Conservation (phyloP, 2,329 filamentous ascomycete genomes). For the Aspergillus clavatus region DNA sequence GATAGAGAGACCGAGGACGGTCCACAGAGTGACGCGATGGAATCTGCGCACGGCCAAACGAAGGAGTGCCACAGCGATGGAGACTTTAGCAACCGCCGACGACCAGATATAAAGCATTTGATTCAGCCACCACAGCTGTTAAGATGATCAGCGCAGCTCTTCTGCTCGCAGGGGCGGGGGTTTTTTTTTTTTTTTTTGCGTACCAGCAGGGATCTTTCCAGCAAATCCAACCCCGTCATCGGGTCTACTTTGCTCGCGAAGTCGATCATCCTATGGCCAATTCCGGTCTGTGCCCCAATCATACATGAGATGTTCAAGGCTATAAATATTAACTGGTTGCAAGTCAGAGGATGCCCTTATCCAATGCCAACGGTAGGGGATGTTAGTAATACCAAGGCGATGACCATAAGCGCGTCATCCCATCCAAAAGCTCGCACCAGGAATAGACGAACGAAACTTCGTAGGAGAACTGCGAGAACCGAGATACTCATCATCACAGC, state of each 20-base stretch:
- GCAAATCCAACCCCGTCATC: background rate
- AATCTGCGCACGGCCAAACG: constrained; percentile 41
- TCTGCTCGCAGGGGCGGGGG: background rate
- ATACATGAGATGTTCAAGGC: constrained; percentile 4
- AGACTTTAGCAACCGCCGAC: constrained; percentile 45
- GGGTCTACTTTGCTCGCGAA: background rate
- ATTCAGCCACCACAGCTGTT: constrained; percentile 46
- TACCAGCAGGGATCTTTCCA: constrained; percentile 5
- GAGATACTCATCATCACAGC: constrained; percentile 18
- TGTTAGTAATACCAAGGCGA: constrained; percentile 14
- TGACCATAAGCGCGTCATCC: constrained; percentile 23
- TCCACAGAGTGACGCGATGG: constrained; percentile 43
- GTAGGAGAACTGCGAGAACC: constrained; percentile 14
- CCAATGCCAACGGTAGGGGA: no score
- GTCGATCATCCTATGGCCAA: constrained; percentile 7
- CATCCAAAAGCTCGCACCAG: constrained; percentile 20
- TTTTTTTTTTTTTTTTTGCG: no score
- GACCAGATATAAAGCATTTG: constrained; percentile 47
- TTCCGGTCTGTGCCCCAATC: constrained; percentile 1
- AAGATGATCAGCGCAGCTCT: background rate
- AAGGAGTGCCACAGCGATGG: constrained; percentile 50
- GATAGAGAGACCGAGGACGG: constrained; percentile 40
- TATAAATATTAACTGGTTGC: constrained; percentile 3
- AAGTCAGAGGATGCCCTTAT: background rate
- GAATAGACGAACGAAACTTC: constrained; percentile 20